These are phyloP conservation scores for Nakaseomyces nivariensis DNA, from an alignment of 1,139 yeast species.

Conservation along the genomic window DNA sequence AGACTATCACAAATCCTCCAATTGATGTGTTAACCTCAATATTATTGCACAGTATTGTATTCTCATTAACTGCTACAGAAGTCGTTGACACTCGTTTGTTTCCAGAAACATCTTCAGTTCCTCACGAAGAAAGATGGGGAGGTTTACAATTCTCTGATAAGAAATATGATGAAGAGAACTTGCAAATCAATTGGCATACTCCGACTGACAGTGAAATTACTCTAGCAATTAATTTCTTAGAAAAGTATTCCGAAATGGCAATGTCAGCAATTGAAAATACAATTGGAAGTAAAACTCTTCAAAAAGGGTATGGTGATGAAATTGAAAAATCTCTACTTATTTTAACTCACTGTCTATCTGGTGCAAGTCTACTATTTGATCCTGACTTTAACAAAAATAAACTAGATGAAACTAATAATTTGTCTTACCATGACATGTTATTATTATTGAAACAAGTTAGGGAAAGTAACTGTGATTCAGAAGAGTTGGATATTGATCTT, in stretches of 20 bases:
- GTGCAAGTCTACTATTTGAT: slow-evolving; percentile 68
- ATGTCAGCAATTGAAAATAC: slow-evolving; percentile 34
- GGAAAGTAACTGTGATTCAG: slow-evolving; percentile 26
- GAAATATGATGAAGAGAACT: slow-evolving; percentile 36
- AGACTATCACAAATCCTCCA: slow-evolving; percentile 62
- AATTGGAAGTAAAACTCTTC: slow-evolving; percentile 15
- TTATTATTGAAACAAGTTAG: slow-evolving; percentile 30
- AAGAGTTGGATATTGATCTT: slow-evolving; percentile 31
- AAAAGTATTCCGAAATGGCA: slow-evolving; percentile 35
- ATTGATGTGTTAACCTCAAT: slow-evolving; percentile 35
- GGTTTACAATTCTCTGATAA: slow-evolving; percentile 48
- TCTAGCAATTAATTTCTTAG: slow-evolving; percentile 54
- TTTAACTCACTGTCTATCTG: slow-evolving; percentile 56
- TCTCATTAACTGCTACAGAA: slow-evolving; percentile 53
- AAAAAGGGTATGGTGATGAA: slow-evolving; percentile 32
- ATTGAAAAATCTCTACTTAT: slow-evolving; percentile 47
- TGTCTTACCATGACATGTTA: slow-evolving; percentile 26
- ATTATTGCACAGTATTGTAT: slow-evolving; percentile 56
- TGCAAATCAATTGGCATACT: slow-evolving; percentile 63
- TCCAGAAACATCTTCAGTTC: slow-evolving; percentile 31
- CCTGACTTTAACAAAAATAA: slow-evolving; percentile 38
- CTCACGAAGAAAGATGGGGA: slow-evolving; percentile 57
- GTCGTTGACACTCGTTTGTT: slow-evolving; percentile 47
- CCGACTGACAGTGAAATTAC: slow-evolving; percentile 51
- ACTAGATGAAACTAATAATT: slow-evolving; percentile 9